Conservation (phyloP, 2,329 filamentous ascomycete species). For the Penicillium sp. region DNA sequence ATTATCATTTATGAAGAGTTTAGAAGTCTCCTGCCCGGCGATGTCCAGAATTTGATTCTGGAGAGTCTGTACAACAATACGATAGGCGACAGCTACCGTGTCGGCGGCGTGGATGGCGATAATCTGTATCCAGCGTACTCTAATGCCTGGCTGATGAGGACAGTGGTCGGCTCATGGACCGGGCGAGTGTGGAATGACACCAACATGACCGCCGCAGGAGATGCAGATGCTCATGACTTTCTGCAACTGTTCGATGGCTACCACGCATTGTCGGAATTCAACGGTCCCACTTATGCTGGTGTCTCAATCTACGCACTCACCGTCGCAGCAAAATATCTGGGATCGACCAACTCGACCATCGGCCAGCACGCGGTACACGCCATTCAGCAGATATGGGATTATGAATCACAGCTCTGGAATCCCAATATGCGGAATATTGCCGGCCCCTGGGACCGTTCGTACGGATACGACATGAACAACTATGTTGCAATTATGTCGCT, state of each 20-base stretch:
- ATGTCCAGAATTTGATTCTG: conserved; percentile 53
- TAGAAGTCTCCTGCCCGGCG: conserved; percentile 47
- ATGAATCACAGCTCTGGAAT: conserved; percentile 60
- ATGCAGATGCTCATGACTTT: conserved; percentile 60
- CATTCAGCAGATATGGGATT: conserved; percentile 59
- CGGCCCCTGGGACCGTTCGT: conserved; percentile 68
- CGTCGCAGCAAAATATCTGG: conserved; percentile 62
- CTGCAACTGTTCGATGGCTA: conserved; percentile 61
- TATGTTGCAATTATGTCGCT: conserved; percentile 64
- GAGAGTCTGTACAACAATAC: conserved; percentile 61
- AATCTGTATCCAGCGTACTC: conserved; percentile 68
- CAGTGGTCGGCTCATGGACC: conserved; percentile 64
- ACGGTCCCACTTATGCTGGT: conserved; percentile 66
- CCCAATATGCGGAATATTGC: conserved; percentile 65
- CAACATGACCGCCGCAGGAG: conserved; percentile 65
- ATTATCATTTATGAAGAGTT: conserved; percentile 66
- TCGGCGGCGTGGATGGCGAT: conserved; percentile 63
- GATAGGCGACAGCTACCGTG: conserved; percentile 65
- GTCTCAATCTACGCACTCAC: conserved; percentile 64
- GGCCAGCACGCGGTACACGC: conserved; percentile 56
- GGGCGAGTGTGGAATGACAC: conserved; percentile 58
- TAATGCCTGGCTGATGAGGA: conserved; percentile 68
- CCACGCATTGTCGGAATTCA: conserved; percentile 66
- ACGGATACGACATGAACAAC: conserved; percentile 68
- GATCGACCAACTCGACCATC: conserved; percentile 60